Evolutionary conservation across 768 basidiomycete species (phyloP).

Genomic region (Tephrocybe rancida): DNA sequence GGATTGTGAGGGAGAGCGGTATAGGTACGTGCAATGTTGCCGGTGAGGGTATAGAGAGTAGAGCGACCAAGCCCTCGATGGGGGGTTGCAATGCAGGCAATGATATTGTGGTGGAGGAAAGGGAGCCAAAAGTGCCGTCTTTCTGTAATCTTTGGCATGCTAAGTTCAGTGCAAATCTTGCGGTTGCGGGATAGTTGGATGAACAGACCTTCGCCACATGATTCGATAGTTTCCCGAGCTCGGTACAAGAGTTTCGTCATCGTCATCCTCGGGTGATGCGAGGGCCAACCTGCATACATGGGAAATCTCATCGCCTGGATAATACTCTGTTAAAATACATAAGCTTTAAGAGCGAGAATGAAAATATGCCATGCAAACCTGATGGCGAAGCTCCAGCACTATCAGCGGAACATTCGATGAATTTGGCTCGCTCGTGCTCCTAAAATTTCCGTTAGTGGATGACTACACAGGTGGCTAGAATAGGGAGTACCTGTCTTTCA

Average conservation of each 20-base stretch:
- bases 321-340: constrained; percentile 47
- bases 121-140: constrained; percentile 44
- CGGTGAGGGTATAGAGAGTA: constrained; percentile 61
- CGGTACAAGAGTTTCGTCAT: constrained; percentile 33
- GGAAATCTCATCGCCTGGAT: constrained; percentile 66
- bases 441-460: constrained; percentile 19
- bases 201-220: constrained; percentile 62
- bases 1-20: constrained; percentile 55
- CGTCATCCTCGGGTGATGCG: constrained; percentile 39
- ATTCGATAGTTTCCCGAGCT: constrained; percentile 64
- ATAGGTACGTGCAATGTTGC: constrained; percentile 67
- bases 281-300: constrained; percentile 56
- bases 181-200: constrained; percentile 1
- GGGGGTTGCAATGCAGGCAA: constrained; percentile 70
- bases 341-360: background rate
- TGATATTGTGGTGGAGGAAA: constrained; percentile 49
- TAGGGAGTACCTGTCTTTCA: constrained; percentile 42
- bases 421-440: constrained; percentile 45
- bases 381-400: constrained; percentile 48
- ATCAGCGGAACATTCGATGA: constrained; percentile 58
- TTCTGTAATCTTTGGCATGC: constrained; percentile 42
- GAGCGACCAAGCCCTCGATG: constrained; percentile 62
- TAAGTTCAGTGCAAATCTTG: background rate
- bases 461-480: background rate
- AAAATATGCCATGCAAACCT: constrained; percentile 31